phyloP scores from a whole-genome alignment of 2,329 filamentous ascomycete species.

The Sclerotinia spermophila region DNA sequence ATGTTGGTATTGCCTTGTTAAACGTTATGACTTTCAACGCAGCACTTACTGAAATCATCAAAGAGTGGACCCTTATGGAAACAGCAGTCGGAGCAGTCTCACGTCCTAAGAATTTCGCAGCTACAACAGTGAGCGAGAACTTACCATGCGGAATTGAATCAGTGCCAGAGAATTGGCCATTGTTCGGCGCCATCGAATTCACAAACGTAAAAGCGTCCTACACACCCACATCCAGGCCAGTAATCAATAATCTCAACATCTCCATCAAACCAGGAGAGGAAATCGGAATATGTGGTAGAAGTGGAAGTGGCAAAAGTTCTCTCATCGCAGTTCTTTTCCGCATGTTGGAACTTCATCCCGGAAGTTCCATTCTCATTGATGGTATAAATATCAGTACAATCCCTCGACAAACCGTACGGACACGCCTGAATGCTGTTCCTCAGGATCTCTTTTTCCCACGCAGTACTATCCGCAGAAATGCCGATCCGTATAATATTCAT shows the following conservation, averaged over 20 bases:
- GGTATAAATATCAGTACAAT: constrained; percentile 45
- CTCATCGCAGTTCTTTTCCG: constrained; percentile 48
- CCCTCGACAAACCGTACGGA: constrained; percentile 45
- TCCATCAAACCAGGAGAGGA: constrained; percentile 52
- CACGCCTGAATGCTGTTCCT: constrained; percentile 40
- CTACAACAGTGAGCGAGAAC: constrained; percentile 24
- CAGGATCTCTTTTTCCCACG: constrained; percentile 51
- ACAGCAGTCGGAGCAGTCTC: constrained; percentile 33
- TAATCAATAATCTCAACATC: constrained; percentile 38
- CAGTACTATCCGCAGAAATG: constrained; percentile 46
- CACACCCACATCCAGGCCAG: constrained; percentile 26
- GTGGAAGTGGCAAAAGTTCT: constrained; percentile 42
- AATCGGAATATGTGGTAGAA: constrained; percentile 47
- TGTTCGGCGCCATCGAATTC: constrained; percentile 37
- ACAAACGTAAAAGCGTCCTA: constrained; percentile 35
- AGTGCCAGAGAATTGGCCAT: constrained; percentile 28
- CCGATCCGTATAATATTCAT: constrained; percentile 42
- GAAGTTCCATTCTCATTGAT: constrained; percentile 44
- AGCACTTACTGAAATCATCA: constrained; percentile 27
- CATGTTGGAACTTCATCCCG: constrained; percentile 45
- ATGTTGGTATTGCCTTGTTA: constrained; percentile 35
- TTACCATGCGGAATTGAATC: constrained; percentile 19
- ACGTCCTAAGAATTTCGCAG: constrained; percentile 25
- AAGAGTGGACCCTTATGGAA: constrained; percentile 32
- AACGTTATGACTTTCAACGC: constrained; percentile 34